These are phyloP conservation scores for Monilinia fructicola DNA, from an alignment of 2,329 filamentous ascomycete species.

Conservation along the genomic window DNA sequence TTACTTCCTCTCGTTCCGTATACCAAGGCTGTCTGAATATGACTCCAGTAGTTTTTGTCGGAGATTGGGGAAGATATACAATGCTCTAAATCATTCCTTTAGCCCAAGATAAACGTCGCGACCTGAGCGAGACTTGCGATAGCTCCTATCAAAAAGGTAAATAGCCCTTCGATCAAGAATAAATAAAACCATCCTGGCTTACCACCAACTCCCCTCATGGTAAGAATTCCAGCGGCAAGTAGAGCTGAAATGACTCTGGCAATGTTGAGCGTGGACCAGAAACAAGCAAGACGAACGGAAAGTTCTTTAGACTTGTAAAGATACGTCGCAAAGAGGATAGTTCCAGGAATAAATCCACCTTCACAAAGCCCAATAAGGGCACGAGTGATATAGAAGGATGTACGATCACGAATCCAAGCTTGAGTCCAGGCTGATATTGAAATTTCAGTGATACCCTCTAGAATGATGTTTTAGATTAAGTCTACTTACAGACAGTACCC, in stretches of 20 bases:
- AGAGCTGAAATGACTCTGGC: slow-evolving; percentile 55
- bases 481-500: slow-evolving; percentile 47
- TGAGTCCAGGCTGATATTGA: slow-evolving; percentile 47
- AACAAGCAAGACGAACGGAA: slow-evolving; percentile 63
- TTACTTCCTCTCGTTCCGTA: slow-evolving; percentile 58
- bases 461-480: slow-evolving; percentile 39
- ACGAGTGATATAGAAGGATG: slow-evolving; percentile 40
- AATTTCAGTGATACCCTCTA: not conserved
- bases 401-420: slow-evolving; percentile 42
- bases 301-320: slow-evolving; percentile 68
- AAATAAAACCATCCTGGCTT: slow-evolving; percentile 59
- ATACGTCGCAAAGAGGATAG: slow-evolving; percentile 64
- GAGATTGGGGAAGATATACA: slow-evolving; percentile 14
- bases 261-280: slow-evolving; percentile 59
- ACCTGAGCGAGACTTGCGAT: not conserved
- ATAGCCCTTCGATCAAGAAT: slow-evolving; percentile 44
- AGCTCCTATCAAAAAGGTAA: slow-evolving; percentile 29
- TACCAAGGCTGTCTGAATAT: slow-evolving; percentile 49
- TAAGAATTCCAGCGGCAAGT: slow-evolving; percentile 56
- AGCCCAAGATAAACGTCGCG: not conserved
- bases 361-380: slow-evolving; percentile 36
- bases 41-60: slow-evolving; percentile 3
- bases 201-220: slow-evolving; percentile 52
- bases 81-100: not conserved
- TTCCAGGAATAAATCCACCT: slow-evolving; percentile 58